Evolutionary conservation across 75 land plant species (phyloP), one percentile per base, ranked within the genome.

Genomic region (Cupressus sempervirens): DNA sequence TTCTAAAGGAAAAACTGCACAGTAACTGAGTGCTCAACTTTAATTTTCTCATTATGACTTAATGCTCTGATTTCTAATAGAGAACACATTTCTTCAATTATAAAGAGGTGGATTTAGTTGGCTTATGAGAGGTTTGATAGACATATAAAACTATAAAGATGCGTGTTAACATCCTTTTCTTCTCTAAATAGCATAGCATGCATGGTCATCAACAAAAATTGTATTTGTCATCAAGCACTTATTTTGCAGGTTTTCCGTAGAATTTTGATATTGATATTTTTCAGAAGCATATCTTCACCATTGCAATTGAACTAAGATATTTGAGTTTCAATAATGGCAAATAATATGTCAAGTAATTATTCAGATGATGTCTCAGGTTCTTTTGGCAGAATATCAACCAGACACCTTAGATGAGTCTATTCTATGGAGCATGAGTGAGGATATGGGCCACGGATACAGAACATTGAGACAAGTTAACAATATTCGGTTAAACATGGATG

Each of bases 401-500:
- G 86, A 87, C 48, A 84, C 54, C 35, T 85, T 93, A 23, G 93
- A 96, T 62, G 93, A 94, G 81, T 88, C 91, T 36, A 56, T 94
- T n/a, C 82, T 94, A 85, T 96, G 97, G 95, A 86, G 90, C 14
- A 86, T 87, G 90, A 92, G 95, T 86, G 88, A 86, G 86, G 98
- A 96, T 82, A 43, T 91, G 36, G 94, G 95, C 3, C 84, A 91
- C 3, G 95, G 95, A 13, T 96, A 84, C 90, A 84, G 91, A 68
- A 84, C 93, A 43, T 85, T 96, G 36, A 89, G 98, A 76, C 91
- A 92, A 92, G 91, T 91, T 18, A 93, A 90, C 83, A 90, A 96
- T 80, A 92, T 91, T 62, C 88, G 76, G 8, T 77, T 92, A 46
- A 95, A 93, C 86, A 52, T 95, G 36, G 95, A 93, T 88, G 97